Evolutionary conservation across 495 filamentous ascomycete species (phyloP).

Genomic region (Wilcoxina mikolae): DNA sequence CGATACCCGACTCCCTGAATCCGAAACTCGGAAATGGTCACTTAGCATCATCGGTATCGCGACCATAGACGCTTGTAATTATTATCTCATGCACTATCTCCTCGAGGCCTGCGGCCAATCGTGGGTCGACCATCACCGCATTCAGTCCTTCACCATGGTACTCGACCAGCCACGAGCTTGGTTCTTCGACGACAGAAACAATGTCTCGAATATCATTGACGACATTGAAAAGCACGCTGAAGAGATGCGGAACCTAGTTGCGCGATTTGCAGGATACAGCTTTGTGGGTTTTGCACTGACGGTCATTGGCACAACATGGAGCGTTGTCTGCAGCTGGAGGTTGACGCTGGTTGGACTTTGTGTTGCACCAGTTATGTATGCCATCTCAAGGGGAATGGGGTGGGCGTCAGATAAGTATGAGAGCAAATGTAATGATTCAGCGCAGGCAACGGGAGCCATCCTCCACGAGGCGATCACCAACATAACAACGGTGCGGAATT

Average conservation of each 20-base stretch:
- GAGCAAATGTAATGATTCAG: conserved; percentile 44
- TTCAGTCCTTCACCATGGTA: conserved; percentile 51
- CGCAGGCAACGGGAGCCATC: conserved; percentile 40
- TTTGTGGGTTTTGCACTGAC: conserved; percentile 53
- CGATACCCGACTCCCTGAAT: conserved; percentile 30
- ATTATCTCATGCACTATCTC: conserved; percentile 51
- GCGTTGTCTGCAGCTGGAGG: conserved; percentile 60
- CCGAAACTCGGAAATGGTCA: conserved; percentile 49
- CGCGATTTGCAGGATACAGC: conserved; percentile 56
- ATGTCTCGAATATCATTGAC: conserved; percentile 44
- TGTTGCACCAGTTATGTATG: conserved; percentile 53
- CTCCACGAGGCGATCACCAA: conserved; percentile 70
- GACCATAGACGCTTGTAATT: conserved; percentile 45
- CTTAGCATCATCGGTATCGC: conserved; percentile 54
- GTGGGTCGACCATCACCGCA: conserved; percentile 64
- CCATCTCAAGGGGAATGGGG: conserved; percentile 46
- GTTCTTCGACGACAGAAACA: conserved; percentile 55
- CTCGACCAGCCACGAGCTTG: conserved; percentile 69
- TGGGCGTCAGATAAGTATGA: conserved; percentile 57
- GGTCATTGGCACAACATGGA: conserved; percentile 54
- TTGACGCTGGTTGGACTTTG: conserved; percentile 63
- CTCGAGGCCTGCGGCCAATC: conserved; percentile 57
- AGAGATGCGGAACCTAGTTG: conserved; percentile 69
- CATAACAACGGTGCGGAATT: conserved; percentile 61
- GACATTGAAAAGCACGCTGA: conserved; percentile 73